Percentiles rank a stretch among this genome's conserved stretches.
Evolutionary conservation across 345 rosid genomes (phyloP).

Genomic region (Gossypium ekmanianum): DNA sequence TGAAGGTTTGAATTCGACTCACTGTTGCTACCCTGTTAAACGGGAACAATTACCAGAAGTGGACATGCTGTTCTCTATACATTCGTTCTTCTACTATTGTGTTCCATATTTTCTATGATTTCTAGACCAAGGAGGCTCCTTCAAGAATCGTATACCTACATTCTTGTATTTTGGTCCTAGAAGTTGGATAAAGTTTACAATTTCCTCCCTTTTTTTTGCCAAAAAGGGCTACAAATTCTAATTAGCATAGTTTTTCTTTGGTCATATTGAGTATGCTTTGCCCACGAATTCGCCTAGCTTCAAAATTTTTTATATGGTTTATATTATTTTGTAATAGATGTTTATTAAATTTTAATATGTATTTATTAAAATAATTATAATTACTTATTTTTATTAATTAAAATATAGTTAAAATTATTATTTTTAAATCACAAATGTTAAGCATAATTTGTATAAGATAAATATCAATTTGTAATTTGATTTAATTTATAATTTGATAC

Average conservation of each 20-base stretch:
- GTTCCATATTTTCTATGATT: background rate
- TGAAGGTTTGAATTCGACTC: background rate
- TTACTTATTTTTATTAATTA: too few relatives aligned
- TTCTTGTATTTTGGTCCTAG: background rate
- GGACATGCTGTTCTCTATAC: background rate
- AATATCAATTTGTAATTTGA: too few relatives aligned
- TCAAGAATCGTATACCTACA: background rate
- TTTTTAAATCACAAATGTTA: too few relatives aligned
- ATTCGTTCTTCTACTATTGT: background rate
- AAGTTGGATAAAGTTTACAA: background rate
- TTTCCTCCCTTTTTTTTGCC: background rate
- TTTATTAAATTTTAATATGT: too few relatives aligned
- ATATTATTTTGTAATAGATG: too few relatives aligned
- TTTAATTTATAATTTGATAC: too few relatives aligned
- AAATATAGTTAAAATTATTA: too few relatives aligned
- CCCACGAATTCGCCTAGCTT: too few relatives aligned
- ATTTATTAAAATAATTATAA: too few relatives aligned
- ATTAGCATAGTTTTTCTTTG: background rate
- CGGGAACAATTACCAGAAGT: background rate
- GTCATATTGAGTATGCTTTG: too few relatives aligned
- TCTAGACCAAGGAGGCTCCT: background rate
- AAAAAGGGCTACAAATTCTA: background rate
- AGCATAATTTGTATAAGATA: too few relatives aligned
- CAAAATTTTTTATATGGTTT: too few relatives aligned
- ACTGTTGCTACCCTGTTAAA: background rate